A percentile compares a stretch with the other conserved stretches of the same genome.
Conservation (phyloP, 2,329 filamentous ascomycete species). For the Helotiales sp. region DNA sequence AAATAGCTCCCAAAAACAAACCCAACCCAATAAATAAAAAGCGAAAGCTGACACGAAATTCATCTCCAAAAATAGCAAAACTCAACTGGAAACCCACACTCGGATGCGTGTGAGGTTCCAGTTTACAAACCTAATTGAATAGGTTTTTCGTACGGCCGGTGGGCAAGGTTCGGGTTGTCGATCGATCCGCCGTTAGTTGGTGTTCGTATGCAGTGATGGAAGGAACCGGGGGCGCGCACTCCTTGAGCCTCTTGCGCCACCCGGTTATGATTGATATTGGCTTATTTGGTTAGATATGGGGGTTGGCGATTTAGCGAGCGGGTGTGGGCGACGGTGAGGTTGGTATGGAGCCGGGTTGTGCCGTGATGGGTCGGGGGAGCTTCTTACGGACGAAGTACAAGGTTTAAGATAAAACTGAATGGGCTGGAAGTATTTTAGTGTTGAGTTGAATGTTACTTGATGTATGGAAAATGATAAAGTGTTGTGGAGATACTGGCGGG, state of each 20-base stretch:
- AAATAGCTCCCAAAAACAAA: background rate
- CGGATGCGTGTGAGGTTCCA: slow-evolving; percentile 9
- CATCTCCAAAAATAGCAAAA: background rate
- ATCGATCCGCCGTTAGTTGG: background rate
- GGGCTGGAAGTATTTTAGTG: too few species aligned
- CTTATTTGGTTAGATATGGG: background rate
- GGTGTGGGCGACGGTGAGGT: too few species aligned
- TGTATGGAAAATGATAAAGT: too few species aligned
- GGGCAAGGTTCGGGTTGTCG: too few species aligned
- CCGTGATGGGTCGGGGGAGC: background rate
- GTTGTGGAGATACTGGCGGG: too few species aligned
- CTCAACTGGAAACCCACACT: slow-evolving; percentile 1
- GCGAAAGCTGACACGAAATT: background rate
- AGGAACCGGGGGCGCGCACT: too few species aligned
- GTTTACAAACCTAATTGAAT: background rate
- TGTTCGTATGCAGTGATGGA: background rate
- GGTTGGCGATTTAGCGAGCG: background rate
- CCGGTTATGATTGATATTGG: background rate
- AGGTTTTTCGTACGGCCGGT: too few species aligned
- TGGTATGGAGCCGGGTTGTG: background rate
- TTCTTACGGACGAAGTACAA: too few species aligned
- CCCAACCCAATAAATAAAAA: background rate
- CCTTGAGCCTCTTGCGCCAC: too few species aligned
- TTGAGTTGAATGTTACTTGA: too few species aligned
- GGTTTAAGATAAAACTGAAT: too few species aligned